Evolutionary conservation across 257 asterid genomes (phyloP), one percentile per base, ranked within the genome.

Genomic region (Anisodus acutangulus): DNA sequence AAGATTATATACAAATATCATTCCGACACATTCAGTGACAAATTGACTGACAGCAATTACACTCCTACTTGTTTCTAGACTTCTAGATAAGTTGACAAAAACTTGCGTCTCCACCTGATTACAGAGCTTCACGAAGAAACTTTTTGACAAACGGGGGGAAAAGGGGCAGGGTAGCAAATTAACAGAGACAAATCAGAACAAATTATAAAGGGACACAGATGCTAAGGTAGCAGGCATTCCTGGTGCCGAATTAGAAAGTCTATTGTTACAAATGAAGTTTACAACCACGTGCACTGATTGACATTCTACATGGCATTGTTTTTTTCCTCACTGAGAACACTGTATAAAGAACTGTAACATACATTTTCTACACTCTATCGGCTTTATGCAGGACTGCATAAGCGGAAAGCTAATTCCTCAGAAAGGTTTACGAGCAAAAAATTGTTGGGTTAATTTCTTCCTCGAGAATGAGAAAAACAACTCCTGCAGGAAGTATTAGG

Each of bases 321-420:
- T 26, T 13, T 19, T 0, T 5, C 49, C 49, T 8, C 82, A 7
- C 63, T 76, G 55, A 51, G 15, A 76, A 76, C 64, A 78, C 82
- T 53, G 49, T 78, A 78, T 78, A 78, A 53, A 53, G 64, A 64
- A 78, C 82, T 26, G 81, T 53, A 78, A 78, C 82, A 78, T 78
- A 53, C 82, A 78, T 78, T 78, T 53, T 78, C 64, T 78, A 78
- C 58, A 74, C 81, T 69, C 85, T 83, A 81, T 83, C 85, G 37
- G 85, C 81, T 51, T 12, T 83, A 82, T 67, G 70, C 85, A 74
- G 4, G 57, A 74, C 84, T 76, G 85, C 90, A 86, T 86, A 88
- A 82, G 89, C 90, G 90, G 90, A 86, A 83, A 88, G 89, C 82
- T 53, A 84, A 59, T 19, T 84, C 64, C 78, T 55, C 64, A 26